Base-by-base conservation (phyloP, 192 early-diverging fungal genomes). In the Coemansia aciculifera region DNA sequence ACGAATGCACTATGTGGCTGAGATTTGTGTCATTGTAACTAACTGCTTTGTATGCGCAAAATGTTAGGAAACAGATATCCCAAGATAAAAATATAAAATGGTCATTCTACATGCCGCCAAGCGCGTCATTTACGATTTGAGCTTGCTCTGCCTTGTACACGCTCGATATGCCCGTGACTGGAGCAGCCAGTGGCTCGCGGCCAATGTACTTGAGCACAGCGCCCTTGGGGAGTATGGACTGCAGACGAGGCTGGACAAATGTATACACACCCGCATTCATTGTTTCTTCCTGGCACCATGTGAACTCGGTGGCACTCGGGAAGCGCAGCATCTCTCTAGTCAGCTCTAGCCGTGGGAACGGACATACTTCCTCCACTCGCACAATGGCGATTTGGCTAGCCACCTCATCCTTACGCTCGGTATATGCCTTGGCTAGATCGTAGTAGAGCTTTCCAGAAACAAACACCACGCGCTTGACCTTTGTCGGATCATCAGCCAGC, bases 361-460 rank as follows among this genome's bases (percentile, higher is more conserved):
- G 97, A 59, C 89, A 89, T 37, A 98, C 64, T 78, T 98, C 97
- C 83, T 98, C 97, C 29, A 98, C 46, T 63, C 95, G 81, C 27
- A 97, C 85, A 80, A 98, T 78, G 1, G 94, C 93, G 44, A 98
- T 86, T 62, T 72, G 77, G 57, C 85, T 74, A 32, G 85, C 79
- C 15, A 85, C 56, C 12, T 83, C 85, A 44, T 85, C 87, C 23
- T 66, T 74, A 31, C 83, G 77, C 4, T 54, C 60, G 34, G 43
- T 60, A 65, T 90, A 84, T 67, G 94, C 90, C 75, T 93, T 95
- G 9, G 87, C 84, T 8, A 98, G 83, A 67, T 98, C 95, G 67
- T 97, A 98, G 71, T 95, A 97, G 34, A 96, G 69, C 82, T 95
- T 97, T 48, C 97, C 97, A 31, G 90, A 89, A 42, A 95, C 90